Evolutionary conservation across 2,329 filamentous ascomycete genomes (phyloP).

Genomic region (Colletotrichum simmondsii): DNA sequence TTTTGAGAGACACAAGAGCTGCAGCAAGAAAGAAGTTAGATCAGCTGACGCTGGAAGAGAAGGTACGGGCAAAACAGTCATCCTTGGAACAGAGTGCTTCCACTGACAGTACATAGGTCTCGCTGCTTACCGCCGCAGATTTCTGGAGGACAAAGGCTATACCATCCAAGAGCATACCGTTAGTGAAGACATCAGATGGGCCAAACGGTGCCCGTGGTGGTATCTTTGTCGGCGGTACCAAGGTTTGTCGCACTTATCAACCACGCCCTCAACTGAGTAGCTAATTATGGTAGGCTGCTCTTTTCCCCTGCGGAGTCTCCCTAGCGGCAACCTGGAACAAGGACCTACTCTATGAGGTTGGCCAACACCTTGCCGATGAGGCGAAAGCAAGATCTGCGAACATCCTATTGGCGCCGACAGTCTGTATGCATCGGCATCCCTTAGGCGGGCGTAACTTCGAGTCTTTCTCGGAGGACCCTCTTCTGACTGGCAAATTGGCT

Average conservation of each 20-base stretch:
- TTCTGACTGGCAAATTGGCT: conserved; percentile 79
- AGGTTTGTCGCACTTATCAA: conserved; percentile 51
- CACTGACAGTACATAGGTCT: conserved; percentile 53
- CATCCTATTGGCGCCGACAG: conserved; percentile 79
- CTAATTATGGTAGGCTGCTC: conserved; percentile 66
- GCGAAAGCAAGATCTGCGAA: conserved; percentile 78
- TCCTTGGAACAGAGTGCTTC: neutral
- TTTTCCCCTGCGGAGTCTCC: conserved; percentile 83
- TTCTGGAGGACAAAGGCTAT: conserved; percentile 78
- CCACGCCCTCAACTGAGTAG: neutral
- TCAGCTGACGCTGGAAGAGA: conserved; percentile 66
- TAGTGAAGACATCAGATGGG: conserved; percentile 75
- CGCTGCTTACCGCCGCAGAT: conserved; percentile 70
- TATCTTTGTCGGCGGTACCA: conserved; percentile 75
- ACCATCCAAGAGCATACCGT: conserved; percentile 70
- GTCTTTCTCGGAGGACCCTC: conserved; percentile 86
- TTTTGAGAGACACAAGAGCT: conserved; percentile 51
- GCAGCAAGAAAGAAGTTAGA: conserved; percentile 61
- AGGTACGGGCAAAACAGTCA: conserved; percentile 49
- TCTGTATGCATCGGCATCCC: conserved; percentile 85
- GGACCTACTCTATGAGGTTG: conserved; percentile 75
- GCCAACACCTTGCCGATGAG: conserved; percentile 77
- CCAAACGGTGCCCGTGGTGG: conserved; percentile 77
- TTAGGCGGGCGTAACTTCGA: conserved; percentile 89
- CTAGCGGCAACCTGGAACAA: conserved; percentile 84